A percentile compares a stretch with the other conserved stretches of the same genome.
Evolutionary conservation across 2,329 filamentous ascomycete genomes (phyloP).

Genomic region (Penicillium sp.): DNA sequence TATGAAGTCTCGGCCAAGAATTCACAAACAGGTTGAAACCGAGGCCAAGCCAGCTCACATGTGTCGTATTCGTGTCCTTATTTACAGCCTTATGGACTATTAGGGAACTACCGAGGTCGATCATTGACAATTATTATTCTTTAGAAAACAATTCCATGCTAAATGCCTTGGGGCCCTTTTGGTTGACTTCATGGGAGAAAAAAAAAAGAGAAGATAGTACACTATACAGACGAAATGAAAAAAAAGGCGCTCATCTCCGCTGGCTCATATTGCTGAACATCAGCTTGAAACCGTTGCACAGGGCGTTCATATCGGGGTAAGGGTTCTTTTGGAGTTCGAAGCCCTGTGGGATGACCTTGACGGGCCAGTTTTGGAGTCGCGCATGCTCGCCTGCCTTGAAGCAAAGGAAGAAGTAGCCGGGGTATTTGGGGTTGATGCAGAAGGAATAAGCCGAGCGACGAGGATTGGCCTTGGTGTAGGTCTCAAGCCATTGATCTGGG

Average conservation of each 20-base stretch:
- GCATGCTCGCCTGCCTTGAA: slow-evolving; percentile 87
- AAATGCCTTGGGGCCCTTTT: slow-evolving; percentile 11
- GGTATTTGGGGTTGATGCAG: slow-evolving; percentile 87
- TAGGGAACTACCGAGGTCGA: slow-evolving; percentile 7
- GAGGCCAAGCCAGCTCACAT: slow-evolving; percentile 26
- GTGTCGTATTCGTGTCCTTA: slow-evolving; percentile 2
- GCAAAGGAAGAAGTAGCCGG: slow-evolving; percentile 92
- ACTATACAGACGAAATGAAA: slow-evolving; percentile 20
- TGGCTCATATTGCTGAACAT: slow-evolving; percentile 67
- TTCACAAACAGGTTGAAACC: slow-evolving; percentile 16
- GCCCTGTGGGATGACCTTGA: slow-evolving; percentile 89
- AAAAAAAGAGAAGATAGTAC: slow-evolving; percentile 19
- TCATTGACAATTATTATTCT: slow-evolving; percentile 16
- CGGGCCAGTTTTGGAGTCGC: slow-evolving; percentile 73
- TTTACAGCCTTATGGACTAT: neutral
- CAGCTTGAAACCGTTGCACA: slow-evolving; percentile 97
- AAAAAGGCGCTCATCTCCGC: slow-evolving; percentile 25
- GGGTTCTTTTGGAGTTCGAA: slow-evolving; percentile 86
- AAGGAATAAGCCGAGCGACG: slow-evolving; percentile 92
- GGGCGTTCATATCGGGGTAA: slow-evolving; percentile 90
- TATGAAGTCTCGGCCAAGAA: slow-evolving; percentile 3
- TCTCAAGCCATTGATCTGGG: slow-evolving; percentile 89
- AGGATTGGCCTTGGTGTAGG: slow-evolving; percentile 94
- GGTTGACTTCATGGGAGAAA: neutral
- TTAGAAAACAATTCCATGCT: slow-evolving; percentile 21